Evolutionary conservation across 345 rosid species (phyloP), one percentile per base, ranked within the genome.

Genomic region (Lumnitzera littorea): DNA sequence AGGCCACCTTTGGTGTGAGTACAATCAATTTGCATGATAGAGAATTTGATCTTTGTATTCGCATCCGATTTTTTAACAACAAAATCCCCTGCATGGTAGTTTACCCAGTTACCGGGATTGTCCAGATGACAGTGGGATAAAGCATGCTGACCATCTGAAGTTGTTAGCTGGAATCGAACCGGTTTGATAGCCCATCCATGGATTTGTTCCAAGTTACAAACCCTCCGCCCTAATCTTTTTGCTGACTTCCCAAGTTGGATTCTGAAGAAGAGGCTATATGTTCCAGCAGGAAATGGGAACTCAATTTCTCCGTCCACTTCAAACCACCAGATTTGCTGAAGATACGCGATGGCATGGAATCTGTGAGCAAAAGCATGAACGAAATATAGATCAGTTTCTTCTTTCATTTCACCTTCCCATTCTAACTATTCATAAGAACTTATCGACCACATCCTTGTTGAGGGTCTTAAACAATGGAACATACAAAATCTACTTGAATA

Each of bases 1-100:
- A 91, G 70, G n/a, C 98, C 98, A 14, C 98, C 98, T 78, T 91
- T 91, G 13, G 95, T 82, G 76, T 89, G 98, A 47, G 98, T 91
- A 66, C 98, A 91, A 68, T 91, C 96, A 29, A 91, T 91, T 62
- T 91, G 98, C 48, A 83, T 86, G 80, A 83, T 71, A 0, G 91
- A 88, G 74, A 88, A 88, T 52, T 79, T 87, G 62, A 89, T 71
- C 61, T 68, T 76, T 10, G 74, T 79, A 2, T 55, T 43, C 23
- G 57, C 0, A 25, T 67, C 55, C 2, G 83, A 50, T 53, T 66
- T 62, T 11, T 56, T 67, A 3, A 89, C 92, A 17, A 79, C 76
- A 56, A 91, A 91, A 76, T 91, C 92, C 11, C 92, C 96, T 0
- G 67, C 91, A 43, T 84, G 89, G 80, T 85, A 84, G 55, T 80